Base-by-base conservation (phyloP, 2,329 filamentous ascomycete species). In the Hymenoscyphus repandus region DNA sequence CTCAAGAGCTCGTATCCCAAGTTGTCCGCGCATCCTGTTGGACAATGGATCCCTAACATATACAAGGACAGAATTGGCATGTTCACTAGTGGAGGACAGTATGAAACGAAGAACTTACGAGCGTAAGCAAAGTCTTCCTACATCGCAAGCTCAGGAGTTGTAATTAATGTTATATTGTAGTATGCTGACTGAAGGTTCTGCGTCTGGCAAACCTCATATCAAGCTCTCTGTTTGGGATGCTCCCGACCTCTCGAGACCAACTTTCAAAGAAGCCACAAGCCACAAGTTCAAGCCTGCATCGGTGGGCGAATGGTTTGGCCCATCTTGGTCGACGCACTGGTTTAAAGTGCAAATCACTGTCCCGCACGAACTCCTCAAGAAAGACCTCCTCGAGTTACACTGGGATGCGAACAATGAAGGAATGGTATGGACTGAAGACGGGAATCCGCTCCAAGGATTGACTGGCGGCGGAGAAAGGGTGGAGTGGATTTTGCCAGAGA, bases 321-420 rank as follows among this genome's bases (percentile, higher is more conserved):
- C 93, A 1, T 93, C 90, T 33, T 99, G 93, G 93, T 87, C 90
- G 1, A 99, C 93, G 7, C 93, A 97, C 69, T 99, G 93, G 93
- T 95, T 99, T 78, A 88, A 84, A 62, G 80, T 96, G 50, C 74
- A 85, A 50, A 72, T 99, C 55, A 88, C 80, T 4, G 78, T 97
- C 12, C 92, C 93, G 6, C 66, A 80, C 49, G 73, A 88, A 11
- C 79, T 96, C 62, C 72, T 70, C 22, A 72, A 90, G 57, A 89
- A 93, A 62, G 82, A 91, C 59, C 83, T 87, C 42, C 77, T 99
- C n/a, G 91, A 97, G 70, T 83, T 97, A 51, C 90, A 96, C 63
- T 99, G 93, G 92, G 92, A 99, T 70, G 86, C 87, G 34, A 86
- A 89, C 72, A 95, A 90, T 61, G 93, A 99, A 71, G 93, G 88